These are phyloP conservation scores for Ceratocystis cubensis DNA, from an alignment of 2,329 filamentous ascomycete genomes.

Conservation along the genomic window DNA sequence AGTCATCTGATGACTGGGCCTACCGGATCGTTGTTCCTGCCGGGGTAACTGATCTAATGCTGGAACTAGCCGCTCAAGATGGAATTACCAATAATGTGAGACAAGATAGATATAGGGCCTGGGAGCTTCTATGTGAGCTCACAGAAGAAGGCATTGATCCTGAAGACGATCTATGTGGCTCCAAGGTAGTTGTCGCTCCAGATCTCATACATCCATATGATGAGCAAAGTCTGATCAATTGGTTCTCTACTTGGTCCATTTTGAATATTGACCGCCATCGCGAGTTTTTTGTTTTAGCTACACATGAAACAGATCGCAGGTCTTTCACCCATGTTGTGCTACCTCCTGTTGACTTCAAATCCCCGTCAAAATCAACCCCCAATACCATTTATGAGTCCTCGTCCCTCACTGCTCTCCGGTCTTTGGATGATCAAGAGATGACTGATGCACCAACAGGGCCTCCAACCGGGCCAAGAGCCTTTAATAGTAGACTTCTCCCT, in stretches of 20 bases:
- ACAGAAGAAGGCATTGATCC: neutral
- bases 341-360: slow-evolving; percentile 27
- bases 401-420: neutral
- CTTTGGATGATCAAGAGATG: neutral
- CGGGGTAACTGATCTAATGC: neutral
- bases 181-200: slow-evolving; percentile 29
- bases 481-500: neutral
- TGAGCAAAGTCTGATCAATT: slow-evolving; percentile 50
- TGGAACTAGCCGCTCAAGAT: neutral
- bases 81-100: neutral
- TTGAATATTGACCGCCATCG: slow-evolving; percentile 39
- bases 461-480: neutral
- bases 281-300: slow-evolving; percentile 45
- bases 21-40: slow-evolving; percentile 7
- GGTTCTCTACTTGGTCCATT: slow-evolving; percentile 48
- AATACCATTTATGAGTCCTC: slow-evolving; percentile 25
- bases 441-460: neutral
- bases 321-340: neutral
- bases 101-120: neutral
- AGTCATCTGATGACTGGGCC: neutral
- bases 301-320: slow-evolving; percentile 25
- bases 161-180: neutral
- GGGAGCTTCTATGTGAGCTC: slow-evolving; percentile 7
- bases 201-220: slow-evolving; percentile 42
- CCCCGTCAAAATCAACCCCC: slow-evolving; percentile 29